Base-by-base conservation (phyloP, 202 grass and related monocot genomes). In the Panicum hallii region DNA sequence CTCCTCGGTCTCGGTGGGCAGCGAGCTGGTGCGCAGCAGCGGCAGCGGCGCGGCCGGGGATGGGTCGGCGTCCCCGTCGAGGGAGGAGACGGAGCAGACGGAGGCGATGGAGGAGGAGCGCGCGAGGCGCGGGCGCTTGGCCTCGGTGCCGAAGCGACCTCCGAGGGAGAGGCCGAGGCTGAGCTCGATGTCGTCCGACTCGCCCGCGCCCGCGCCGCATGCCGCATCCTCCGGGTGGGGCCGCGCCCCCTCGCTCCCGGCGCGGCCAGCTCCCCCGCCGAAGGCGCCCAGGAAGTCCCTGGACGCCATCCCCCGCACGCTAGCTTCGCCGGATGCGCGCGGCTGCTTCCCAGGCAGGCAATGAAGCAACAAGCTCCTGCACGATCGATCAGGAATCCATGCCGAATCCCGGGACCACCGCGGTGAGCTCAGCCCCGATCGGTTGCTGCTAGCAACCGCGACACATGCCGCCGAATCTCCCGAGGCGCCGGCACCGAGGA, bases 71-170 rank as follows among this genome's bases (percentile, higher is more conserved):
- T 76, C 72, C 10, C 11, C 79, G 68, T 45, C 66, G 43, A 82
- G 43, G 11, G 80, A 82, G 46, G 86, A 82, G 20, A 92, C 64
- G 54, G 86, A 89, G 72, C 87, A 83, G 69, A 94, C 83, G 17
- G 95, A 90, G n/a, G 88, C 92, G 82, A 97, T 86, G 63, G 95
- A 97, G n/a, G n/a, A n/a, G 5, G 95, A 90, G 42, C 95, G 90
- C 36, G 75, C 79, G 9, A 97, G 86, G 61, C 87, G 63, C 53
- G 12, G 53, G 11, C 70, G 61, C 79, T 91, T 91, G 63, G 75
- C 74, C 30, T 88, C 90, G 23, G 72, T 68, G 34, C 91, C 90
- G 70, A 98, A 95, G 40, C 81, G 80, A 61, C 93, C 95, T 53
- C 91, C 90, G 0, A 94, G 80, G 3, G 95, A 98, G 13, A 95